These are phyloP conservation scores for Chaetomiaceae sp. DNA, from an alignment of 2,329 filamentous ascomycete genomes.

Conservation along the genomic window DNA sequence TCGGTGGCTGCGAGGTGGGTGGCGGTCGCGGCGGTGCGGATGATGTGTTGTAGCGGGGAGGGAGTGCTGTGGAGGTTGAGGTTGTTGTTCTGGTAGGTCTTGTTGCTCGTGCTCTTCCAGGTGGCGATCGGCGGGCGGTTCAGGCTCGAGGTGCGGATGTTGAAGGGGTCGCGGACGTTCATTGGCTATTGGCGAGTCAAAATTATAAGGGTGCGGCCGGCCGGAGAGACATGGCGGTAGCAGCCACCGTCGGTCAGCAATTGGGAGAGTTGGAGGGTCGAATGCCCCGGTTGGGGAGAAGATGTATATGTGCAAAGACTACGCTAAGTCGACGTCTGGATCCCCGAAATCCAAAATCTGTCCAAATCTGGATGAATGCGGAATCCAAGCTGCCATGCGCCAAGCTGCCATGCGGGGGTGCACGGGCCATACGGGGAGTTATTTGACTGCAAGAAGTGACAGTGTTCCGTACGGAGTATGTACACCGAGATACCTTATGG, in stretches of 20 bases:
- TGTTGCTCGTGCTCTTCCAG: conserved; percentile 16
- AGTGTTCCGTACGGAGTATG: too few species aligned
- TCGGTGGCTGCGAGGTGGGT: conserved; percentile 40
- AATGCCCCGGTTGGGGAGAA: not conserved
- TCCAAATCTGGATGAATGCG: too few species aligned
- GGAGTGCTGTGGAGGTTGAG: conserved; percentile 17
- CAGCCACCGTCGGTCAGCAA: not conserved
- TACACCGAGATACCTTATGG: too few species aligned
- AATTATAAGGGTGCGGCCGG: conserved; percentile 13
- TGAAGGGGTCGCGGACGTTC: conserved; percentile 42
- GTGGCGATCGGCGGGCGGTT: conserved; percentile 20
- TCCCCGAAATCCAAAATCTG: not conserved
- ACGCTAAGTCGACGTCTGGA: not conserved
- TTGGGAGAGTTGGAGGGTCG: not conserved
- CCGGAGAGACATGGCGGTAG: conserved; percentile 9
- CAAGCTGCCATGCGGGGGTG: too few species aligned
- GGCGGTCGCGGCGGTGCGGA: conserved; percentile 46
- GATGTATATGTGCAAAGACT: not conserved
- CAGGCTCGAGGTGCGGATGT: conserved; percentile 28
- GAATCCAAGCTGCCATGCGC: not conserved
- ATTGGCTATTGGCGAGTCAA: too few species aligned
- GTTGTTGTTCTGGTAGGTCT: conserved; percentile 17
- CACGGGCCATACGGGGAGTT: too few species aligned
- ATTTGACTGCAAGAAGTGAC: too few species aligned
- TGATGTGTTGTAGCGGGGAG: conserved; percentile 37